phyloP scores from a whole-genome alignment of 805 yeast species.

The Vanderwaltozyma tropicalis region DNA sequence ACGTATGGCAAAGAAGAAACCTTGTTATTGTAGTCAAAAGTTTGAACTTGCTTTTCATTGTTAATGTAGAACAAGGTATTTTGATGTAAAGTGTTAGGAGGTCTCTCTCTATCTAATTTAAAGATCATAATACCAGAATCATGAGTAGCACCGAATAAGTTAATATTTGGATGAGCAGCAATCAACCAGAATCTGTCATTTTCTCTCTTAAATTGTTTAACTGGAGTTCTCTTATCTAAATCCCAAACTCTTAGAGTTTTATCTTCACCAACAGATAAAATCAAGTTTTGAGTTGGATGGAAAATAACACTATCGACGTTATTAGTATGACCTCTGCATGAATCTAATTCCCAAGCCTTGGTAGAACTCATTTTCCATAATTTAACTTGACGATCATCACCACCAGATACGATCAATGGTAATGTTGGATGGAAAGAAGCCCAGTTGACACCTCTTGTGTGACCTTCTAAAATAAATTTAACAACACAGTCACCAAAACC shows the following conservation, averaged over 20 bases:
- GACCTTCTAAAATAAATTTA: slow-evolving; percentile 93
- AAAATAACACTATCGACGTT: slow-evolving; percentile 81
- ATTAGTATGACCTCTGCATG: slow-evolving; percentile 95
- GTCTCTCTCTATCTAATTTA: slow-evolving; percentile 94
- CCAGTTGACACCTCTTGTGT: slow-evolving; percentile 97
- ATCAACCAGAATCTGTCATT: slow-evolving; percentile 91
- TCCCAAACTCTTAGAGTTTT: slow-evolving; percentile 97
- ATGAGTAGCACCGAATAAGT: slow-evolving; percentile 92
- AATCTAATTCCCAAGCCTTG: slow-evolving; percentile 98
- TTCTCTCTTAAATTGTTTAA: slow-evolving; percentile 89
- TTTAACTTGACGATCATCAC: slow-evolving; percentile 91
- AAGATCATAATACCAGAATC: slow-evolving; percentile 97
- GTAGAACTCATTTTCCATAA: slow-evolving; percentile 97
- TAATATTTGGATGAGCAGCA: slow-evolving; percentile 80
- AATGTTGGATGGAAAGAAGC: slow-evolving; percentile 95
- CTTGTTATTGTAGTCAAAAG: slow-evolving; percentile 56
- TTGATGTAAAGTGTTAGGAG: slow-evolving; percentile 56
- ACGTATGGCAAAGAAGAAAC: slow-evolving; percentile 67
- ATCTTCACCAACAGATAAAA: slow-evolving; percentile 90
- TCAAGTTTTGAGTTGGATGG: slow-evolving; percentile 88
- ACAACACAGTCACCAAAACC: slow-evolving; percentile 94
- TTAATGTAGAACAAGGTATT: slow-evolving; percentile 68
- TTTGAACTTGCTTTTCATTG: slow-evolving; percentile 76
- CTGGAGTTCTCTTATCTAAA: slow-evolving; percentile 82
- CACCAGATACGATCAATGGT: slow-evolving; percentile 89